Conservation (phyloP, 2,329 filamentous ascomycete species). For the Daldinia sp. region DNA sequence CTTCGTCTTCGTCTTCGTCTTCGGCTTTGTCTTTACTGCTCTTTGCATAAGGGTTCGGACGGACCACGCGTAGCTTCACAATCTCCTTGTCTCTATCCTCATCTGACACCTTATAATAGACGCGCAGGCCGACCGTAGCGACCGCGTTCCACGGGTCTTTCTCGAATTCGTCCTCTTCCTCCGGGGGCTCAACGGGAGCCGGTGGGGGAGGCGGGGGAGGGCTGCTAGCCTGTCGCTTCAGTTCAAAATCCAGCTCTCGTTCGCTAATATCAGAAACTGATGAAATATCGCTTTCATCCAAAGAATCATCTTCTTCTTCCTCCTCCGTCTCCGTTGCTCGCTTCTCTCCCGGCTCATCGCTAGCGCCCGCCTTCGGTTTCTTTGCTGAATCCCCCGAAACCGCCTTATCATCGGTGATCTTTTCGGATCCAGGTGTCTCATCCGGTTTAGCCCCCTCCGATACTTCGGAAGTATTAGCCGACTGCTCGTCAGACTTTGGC, state of each 20-base stretch:
- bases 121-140: slow-evolving; percentile 66
- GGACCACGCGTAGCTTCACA: slow-evolving; percentile 52
- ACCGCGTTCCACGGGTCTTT: slow-evolving; percentile 70
- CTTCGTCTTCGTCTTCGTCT: slow-evolving; percentile 38
- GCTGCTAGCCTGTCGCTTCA: slow-evolving; percentile 36
- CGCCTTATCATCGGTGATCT: neutral
- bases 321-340: slow-evolving; percentile 31
- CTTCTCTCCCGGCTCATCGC: neutral
- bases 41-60: slow-evolving; percentile 49
- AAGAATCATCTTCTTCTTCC: slow-evolving; percentile 33
- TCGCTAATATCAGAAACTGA: slow-evolving; percentile 53
- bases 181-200: slow-evolving; percentile 46
- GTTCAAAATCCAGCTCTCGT: slow-evolving; percentile 49
- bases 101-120: slow-evolving; percentile 61
- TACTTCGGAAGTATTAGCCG: slow-evolving; percentile 37
- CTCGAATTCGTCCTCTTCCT: slow-evolving; percentile 63
- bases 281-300: slow-evolving; percentile 43
- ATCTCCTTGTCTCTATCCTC: slow-evolving; percentile 47
- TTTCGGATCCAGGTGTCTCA: slow-evolving; percentile 24
- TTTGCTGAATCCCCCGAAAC: neutral
- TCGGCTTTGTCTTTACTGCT: slow-evolving; percentile 40
- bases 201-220: slow-evolving; percentile 44
- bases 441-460: slow-evolving; percentile 17
- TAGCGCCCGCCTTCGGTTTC: neutral
- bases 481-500: slow-evolving; percentile 34